Base-by-base conservation (phyloP, 2,329 filamentous ascomycete species). In the Aotearoamyces nothofagi region DNA sequence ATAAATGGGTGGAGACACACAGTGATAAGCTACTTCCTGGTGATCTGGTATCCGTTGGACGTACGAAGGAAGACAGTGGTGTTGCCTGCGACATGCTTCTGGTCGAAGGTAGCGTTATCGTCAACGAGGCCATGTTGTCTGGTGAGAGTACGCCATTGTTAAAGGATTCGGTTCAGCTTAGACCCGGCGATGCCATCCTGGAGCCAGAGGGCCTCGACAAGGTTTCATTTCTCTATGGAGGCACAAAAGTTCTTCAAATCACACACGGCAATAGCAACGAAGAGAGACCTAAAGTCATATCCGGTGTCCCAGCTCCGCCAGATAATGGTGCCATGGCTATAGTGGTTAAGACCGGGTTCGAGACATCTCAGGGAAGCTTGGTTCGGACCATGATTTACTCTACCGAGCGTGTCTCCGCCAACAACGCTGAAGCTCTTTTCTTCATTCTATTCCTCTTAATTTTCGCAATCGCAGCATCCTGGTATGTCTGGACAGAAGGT, bases 331-430 rank as follows among this genome's bases (percentile, higher is more conserved):
- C 86, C 19, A 70, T 96, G 63, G 90, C 86, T 36, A 70, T 98
- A 38, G 83, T 98, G 25, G 78, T 86, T 47, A 96, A 94, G 68
- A 98, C 90, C 30, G 90, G 90, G 9, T 98, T 98, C 47, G 92
- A 98, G 58, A 98, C 90, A 8, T 96, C 87, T 32, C 92, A 98
- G 57, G 90, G 90, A 38, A 94, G 84, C 54, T 69, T 98, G 35
- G 90, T 98, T 35, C 80, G 90, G 37, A 98, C 90, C 42, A 98
- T 98, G 90, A 98, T 98, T 47, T 98, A 93, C 61, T 94, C 92
- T 2, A 98, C 90, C 2, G 90, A 98, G 55, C 83, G 87, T 40
- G 87, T 98, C 14, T 96, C 87, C n/a, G 90, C 90, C 43, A 94
- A 94, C 59, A 96, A 98, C 48, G 76, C 77, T 24, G 90, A 98